phyloP scores from a whole-genome alignment of 78 protist genomes.

The Bigelowiella natans region DNA sequence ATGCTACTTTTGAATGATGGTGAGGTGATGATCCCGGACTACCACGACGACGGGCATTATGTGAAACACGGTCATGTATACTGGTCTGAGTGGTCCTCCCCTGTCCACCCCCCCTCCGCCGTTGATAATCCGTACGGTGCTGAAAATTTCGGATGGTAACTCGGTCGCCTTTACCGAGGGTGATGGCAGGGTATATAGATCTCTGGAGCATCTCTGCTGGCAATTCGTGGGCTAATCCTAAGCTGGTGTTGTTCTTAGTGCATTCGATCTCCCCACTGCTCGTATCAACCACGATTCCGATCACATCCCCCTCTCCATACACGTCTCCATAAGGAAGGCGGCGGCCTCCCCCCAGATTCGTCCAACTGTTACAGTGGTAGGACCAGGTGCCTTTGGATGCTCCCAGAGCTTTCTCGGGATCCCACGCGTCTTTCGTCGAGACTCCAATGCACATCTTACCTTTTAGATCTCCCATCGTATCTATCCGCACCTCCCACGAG shows the following conservation, averaged over 20 bases:
- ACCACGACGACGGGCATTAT: neutral
- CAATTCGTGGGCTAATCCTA: neutral
- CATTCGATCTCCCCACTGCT: neutral
- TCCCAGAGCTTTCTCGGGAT: neutral
- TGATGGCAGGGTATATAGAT: neutral
- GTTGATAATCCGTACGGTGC: neutral
- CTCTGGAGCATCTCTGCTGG: neutral
- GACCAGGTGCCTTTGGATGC: neutral
- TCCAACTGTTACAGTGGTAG: neutral
- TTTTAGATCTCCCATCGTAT: neutral
- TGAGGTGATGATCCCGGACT: neutral
- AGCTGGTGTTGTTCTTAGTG: neutral
- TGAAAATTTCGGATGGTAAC: neutral
- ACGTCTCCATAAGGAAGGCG: neutral
- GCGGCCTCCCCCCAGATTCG: neutral
- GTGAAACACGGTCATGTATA: neutral
- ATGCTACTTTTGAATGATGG: no score
- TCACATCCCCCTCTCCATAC: neutral
- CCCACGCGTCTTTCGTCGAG: neutral
- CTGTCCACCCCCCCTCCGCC: neutral
- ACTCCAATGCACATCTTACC: neutral
- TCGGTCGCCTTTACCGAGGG: neutral
- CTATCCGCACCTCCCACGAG: neutral
- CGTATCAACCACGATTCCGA: neutral
- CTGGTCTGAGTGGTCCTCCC: neutral